Evolutionary conservation across 2,329 filamentous ascomycete genomes (phyloP), one percentile per base, ranked within the genome.

Genomic region (Trichoderma pleuroti): DNA sequence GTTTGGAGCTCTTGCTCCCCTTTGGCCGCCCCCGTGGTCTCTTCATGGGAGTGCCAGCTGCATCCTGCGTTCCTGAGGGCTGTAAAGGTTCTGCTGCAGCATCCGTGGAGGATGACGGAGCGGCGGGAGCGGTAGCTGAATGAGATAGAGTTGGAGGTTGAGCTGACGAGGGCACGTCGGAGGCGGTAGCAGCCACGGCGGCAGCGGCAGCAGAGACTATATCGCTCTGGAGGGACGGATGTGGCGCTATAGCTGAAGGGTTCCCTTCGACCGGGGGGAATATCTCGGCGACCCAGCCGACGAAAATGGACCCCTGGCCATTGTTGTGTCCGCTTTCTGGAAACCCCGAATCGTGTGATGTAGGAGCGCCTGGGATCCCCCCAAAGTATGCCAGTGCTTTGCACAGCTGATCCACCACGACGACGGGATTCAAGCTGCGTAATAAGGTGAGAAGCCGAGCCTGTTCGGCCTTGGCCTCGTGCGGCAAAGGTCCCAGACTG

Each of bases 351-450:
- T 83, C 78, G 0, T 84, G 82, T n/a, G 87, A 84, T 7, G 85
- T 83, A 9, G 86, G 85, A 5, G 84, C 85, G 32, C 84, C 85
- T 46, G 87, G 86, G 59, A 87, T 84, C 30, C 88, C 87, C 9
- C 89, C 88, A 77, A 90, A 91, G 74, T 88, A 90, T n/a, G 86
- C 84, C 68, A 91, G 76, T 2, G 87, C 88, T 74, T 86, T 90
- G 76, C 87, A 90, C 39, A 91, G 81, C 75, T 89, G 88, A 72
- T 90, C 87, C 24, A 90, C 88, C 0, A 91, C 86, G 4, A 83
- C 80, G 10, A 83, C 75, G 11, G 88, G 88, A 73, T 87, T 83
- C 12, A 90, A 79, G 54, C 83, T 86, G 61, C 86, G 84, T 24
- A 91, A 78, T 14, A 90, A 79, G 6, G 85, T 86, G 59, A 91